phyloP scores from a whole-genome alignment of 495 filamentous ascomycete species.

The Bacidia gigantensis region DNA sequence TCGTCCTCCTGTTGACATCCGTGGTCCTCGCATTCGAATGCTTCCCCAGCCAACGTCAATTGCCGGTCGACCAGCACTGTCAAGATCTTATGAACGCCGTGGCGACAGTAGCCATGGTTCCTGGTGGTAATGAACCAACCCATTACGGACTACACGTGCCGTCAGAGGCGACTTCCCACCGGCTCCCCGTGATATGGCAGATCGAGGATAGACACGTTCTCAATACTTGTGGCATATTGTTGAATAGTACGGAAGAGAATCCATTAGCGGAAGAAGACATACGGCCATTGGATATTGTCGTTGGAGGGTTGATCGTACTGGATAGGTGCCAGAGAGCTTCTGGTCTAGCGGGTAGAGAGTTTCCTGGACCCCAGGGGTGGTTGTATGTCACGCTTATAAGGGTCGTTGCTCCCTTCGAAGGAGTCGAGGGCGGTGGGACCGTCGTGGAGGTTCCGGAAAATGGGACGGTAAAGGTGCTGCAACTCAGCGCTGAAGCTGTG shows the following conservation, averaged over 20 bases:
- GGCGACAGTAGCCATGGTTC: not conserved
- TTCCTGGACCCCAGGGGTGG: not conserved
- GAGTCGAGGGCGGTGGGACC: not conserved
- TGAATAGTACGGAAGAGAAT: not conserved
- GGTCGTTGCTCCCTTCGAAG: not conserved
- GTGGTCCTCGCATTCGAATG: not conserved
- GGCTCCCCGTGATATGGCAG: not conserved
- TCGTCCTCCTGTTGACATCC: too few species aligned
- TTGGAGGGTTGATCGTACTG: not conserved
- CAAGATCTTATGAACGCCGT: not conserved
- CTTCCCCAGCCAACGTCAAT: not conserved
- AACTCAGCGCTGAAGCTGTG: too few species aligned
- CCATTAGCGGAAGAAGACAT: not conserved
- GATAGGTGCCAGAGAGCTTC: not conserved
- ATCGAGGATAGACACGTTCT: not conserved
- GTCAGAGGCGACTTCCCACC: not conserved
- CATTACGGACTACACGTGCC: not conserved
- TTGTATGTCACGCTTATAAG: not conserved
- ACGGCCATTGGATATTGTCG: not conserved
- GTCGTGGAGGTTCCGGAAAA: not conserved
- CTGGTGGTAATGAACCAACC: not conserved
- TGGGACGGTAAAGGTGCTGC: not conserved
- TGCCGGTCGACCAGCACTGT: not conserved
- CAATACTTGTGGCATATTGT: not conserved
- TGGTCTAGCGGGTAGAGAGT: not conserved